Evolutionary conservation across 352 stramenopile species (phyloP).

Genomic region (Phytophthora meadii): DNA sequence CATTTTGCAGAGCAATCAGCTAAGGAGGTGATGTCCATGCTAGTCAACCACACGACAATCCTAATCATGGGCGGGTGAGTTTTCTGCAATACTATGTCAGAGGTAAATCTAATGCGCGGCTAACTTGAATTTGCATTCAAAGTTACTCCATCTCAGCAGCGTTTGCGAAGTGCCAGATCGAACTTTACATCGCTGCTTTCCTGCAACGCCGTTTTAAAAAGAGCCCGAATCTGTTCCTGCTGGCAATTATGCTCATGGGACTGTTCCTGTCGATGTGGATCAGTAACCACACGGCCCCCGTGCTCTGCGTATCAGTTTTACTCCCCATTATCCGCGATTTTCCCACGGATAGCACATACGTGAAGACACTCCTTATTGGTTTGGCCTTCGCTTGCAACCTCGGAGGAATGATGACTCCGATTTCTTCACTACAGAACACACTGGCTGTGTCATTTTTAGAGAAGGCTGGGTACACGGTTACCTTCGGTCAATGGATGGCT

Average conservation of each 20-base stretch:
- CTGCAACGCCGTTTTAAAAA: slow-evolving; percentile 92
- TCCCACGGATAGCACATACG: slow-evolving; percentile 82
- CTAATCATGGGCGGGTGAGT: slow-evolving; percentile 92
- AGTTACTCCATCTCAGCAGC: slow-evolving; percentile 90
- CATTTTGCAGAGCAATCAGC: slow-evolving; percentile 64
- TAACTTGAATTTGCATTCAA: slow-evolving; percentile 5
- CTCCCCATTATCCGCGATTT: slow-evolving; percentile 92
- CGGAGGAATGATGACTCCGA: slow-evolving; percentile 94
- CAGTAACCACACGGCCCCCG: slow-evolving; percentile 93
- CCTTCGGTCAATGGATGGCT: slow-evolving; percentile 92
- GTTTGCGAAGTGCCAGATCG: slow-evolving; percentile 93
- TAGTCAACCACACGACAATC: slow-evolving; percentile 94
- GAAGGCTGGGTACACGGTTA: slow-evolving; percentile 88
- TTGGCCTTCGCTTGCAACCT: slow-evolving; percentile 94
- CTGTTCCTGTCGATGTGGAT: slow-evolving; percentile 95
- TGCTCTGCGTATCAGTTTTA: slow-evolving; percentile 92
- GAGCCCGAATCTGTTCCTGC: slow-evolving; percentile 88
- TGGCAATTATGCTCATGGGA: slow-evolving; percentile 94
- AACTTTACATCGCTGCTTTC: slow-evolving; percentile 91
- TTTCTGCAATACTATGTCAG: not conserved
- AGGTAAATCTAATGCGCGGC: not conserved
- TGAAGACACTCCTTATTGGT: slow-evolving; percentile 92
- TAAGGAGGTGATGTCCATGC: slow-evolving; percentile 89
- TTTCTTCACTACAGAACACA: slow-evolving; percentile 92
- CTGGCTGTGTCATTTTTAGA: slow-evolving; percentile 87